These are phyloP conservation scores for Beta macrorhiza DNA, from an alignment of 179 eudicot genomes.

Conservation along the genomic window DNA sequence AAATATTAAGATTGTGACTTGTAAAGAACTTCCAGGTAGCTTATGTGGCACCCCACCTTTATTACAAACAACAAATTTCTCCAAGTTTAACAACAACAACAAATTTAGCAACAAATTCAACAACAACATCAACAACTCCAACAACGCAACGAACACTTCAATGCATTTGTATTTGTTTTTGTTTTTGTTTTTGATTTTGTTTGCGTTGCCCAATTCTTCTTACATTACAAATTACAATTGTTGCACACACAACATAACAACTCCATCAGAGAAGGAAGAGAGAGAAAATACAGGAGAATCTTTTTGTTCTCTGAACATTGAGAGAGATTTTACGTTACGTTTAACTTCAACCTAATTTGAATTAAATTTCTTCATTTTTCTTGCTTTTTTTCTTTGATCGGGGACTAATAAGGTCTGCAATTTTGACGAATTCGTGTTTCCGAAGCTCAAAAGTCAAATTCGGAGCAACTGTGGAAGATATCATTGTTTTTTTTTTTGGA, in stretches of 20 bases:
- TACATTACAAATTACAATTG: too few relatives aligned
- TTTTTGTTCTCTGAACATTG: too few relatives aligned
- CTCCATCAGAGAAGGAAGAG: too few relatives aligned
- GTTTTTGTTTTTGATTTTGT: too few relatives aligned
- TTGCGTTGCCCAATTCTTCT: too few relatives aligned
- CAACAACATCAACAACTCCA: too few relatives aligned
- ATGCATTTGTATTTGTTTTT: too few relatives aligned
- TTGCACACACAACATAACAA: too few relatives aligned
- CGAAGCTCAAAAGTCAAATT: slow-evolving; percentile 11
- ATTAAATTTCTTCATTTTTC: not conserved
- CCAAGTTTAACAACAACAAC: too few relatives aligned
- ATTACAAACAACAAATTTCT: not conserved
- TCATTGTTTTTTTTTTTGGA: not conserved
- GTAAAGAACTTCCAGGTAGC: slow-evolving; percentile 19
- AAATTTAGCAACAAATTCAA: too few relatives aligned
- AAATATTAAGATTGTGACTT: not conserved
- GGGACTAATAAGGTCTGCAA: not conserved
- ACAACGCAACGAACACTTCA: too few relatives aligned
- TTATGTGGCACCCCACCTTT: slow-evolving; percentile 21
- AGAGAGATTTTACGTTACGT: not conserved
- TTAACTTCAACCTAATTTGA: not conserved
- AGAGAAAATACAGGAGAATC: not conserved
- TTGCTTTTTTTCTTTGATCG: not conserved
- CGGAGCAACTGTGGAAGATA: not conserved
- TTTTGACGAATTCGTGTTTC: not conserved